These are phyloP conservation scores for Zygotorulaspora danielsina DNA, from an alignment of 805 yeast genomes.

Conservation along the genomic window DNA sequence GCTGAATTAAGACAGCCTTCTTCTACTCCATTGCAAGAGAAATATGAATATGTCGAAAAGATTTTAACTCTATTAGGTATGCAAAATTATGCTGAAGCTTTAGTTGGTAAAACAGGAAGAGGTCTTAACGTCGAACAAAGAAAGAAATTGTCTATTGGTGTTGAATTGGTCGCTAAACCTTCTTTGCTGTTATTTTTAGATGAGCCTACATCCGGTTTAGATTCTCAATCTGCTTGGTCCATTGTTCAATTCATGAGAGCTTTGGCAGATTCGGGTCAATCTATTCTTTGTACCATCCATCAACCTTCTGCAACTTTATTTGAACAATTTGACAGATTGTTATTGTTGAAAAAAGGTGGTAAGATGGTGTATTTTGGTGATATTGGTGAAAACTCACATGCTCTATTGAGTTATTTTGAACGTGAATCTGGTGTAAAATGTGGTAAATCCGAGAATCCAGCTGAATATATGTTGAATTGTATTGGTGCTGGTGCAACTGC, in stretches of 20 bases:
- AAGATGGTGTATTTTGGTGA: constrained; percentile 79
- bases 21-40: constrained; percentile 52
- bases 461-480: constrained; percentile 68
- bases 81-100: constrained; percentile 69
- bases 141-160: constrained; percentile 65
- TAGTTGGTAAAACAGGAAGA: constrained; percentile 71
- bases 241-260: constrained; percentile 63
- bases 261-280: constrained; percentile 67
- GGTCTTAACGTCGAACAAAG: constrained; percentile 69
- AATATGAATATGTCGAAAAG: constrained; percentile 63
- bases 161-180: constrained; percentile 68
- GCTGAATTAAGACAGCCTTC: constrained; percentile 69
- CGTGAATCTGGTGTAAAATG: constrained; percentile 68
- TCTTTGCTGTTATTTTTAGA: constrained; percentile 58
- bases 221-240: constrained; percentile 64
- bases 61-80: constrained; percentile 64
- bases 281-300: constrained; percentile 71
- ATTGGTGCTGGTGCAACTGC: constrained; percentile 84
- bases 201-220: constrained; percentile 73
- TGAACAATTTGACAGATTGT: constrained; percentile 62
- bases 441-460: constrained; percentile 59
- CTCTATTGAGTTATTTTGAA: constrained; percentile 64
- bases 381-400: constrained; percentile 58
- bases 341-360: constrained; percentile 72
- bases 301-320: constrained; percentile 71